Base-by-base conservation (phyloP, 2,329 filamentous ascomycete genomes). In the Microdochium trichocladiopsis region DNA sequence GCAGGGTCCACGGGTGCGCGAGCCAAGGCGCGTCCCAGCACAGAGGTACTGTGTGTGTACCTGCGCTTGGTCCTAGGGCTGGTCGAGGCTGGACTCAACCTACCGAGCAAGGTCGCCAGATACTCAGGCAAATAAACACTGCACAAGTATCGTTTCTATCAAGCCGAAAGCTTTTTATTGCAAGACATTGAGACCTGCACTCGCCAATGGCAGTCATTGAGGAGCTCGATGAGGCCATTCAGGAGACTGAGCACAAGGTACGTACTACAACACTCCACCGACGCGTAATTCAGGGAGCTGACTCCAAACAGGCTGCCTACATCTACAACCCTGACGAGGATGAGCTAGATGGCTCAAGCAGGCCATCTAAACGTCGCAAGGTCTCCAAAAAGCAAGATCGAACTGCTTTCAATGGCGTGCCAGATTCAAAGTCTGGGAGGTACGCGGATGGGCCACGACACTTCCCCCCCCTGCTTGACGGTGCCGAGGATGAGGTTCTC, bases 321-420 rank as follows among this genome's bases (percentile, higher is more conserved):
- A 69, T 87, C 57, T 87, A 85, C 65, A 74, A 77, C 54, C 77
- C 82, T 53, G 67, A 74, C 47, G 68, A 45, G 3, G 18, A 72
- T 53, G 65, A 69, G 25, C 45, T 62, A 37, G 61, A 59, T 22
- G 54, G 56, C 14, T 47, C 58, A 28, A 52, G 58, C 50, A 74
- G 78, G 37, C 77, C 82, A 25, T 62, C 75, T 33, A 87, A 88
- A 64, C 74, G 78, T 53, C 75, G 82, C 51, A 83, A 77, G 61
- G 69, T 81, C 8, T 72, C 73, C 1, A 75, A 72, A 51, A 71
- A 70, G 50, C 55, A 62, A 23, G 58, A 60, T 51, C 59, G 53
- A 51, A 51, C 51, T 54, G 56, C 59, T 24, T 25, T 23, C 50
- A 54, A 55, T 47, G 47, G 51, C 37, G 6, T 49, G 45, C 51